Evolutionary conservation across 805 yeast genomes (phyloP), one percentile per base, ranked within the genome.

Genomic region (Candida ascalaphidarum): DNA sequence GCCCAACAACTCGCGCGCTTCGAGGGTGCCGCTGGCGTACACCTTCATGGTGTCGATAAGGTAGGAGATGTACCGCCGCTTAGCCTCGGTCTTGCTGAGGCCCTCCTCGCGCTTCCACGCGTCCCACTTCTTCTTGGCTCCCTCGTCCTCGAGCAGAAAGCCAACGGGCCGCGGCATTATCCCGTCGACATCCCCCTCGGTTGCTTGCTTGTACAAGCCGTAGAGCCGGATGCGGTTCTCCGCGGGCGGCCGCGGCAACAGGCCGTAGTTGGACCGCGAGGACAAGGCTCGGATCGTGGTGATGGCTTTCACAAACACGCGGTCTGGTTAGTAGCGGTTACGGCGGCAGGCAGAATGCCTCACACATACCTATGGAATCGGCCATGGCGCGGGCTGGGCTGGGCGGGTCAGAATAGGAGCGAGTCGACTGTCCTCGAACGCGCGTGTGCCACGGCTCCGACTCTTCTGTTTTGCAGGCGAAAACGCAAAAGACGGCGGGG

Each of bases 191-290:
- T 84, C 75, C 6, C 95, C 95, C 52, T 82, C 89, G 4, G 94
- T 84, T 2, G 94, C 88, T 48, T 84, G 95, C 44, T 84, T 85
- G 55, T 83, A 84, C 28, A 84, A 64, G 0, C 94, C 95, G 49
- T 84, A 84, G 4, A 84, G 62, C 37, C 65, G 66, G 33, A 79
- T 74, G 19, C 94, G 52, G 34, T 63, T 71, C 29, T 76, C 79
- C 2, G 81, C 68, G 1, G 92, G 86, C 0, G 94, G 94, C 16
- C 88, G 65, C 1, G 88, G 85, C 17, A 81, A 55, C 7, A 78
- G 59, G 11, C 77, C 77, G 35, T 71, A 64, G 24, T 74, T 72
- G 13, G 79, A 64, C 30, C 78, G 62, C 5, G 81, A 67, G 2
- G 89, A 77, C 23, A 84, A 59, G 2, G 86, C 71, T 36, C 80